Conservation (phyloP, 768 basidiomycete genomes). For the Omphalotus guepiniiformis region DNA sequence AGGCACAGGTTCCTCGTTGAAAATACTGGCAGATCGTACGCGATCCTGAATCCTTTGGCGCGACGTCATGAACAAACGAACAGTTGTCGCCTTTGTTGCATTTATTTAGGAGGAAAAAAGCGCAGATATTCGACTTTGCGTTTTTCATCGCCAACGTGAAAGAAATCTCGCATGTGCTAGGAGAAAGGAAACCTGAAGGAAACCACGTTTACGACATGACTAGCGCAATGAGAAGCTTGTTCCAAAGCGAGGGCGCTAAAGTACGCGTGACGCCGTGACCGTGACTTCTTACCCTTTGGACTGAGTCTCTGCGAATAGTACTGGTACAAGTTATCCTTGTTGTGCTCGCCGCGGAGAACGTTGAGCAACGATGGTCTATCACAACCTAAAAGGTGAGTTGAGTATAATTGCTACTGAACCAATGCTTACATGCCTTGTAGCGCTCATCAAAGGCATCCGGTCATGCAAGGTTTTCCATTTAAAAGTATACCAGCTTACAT, state of each 20-base stretch:
- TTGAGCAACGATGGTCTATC: slow-evolving; percentile 57
- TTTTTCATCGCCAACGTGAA: background rate
- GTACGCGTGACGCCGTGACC: background rate
- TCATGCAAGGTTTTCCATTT: slow-evolving; percentile 77
- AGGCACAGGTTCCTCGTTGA: slow-evolving; percentile 20
- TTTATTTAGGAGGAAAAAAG: slow-evolving; percentile 5
- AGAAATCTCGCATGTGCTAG: background rate
- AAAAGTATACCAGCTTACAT: slow-evolving; percentile 14
- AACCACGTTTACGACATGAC: background rate
- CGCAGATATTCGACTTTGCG: background rate
- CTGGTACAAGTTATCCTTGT: background rate
- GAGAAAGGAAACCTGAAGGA: background rate
- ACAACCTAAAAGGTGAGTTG: slow-evolving; percentile 77
- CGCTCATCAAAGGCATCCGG: slow-evolving; percentile 96
- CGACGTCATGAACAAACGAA: slow-evolving; percentile 4
- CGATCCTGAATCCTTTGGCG: background rate
- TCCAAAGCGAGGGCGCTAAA: background rate
- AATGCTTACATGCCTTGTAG: slow-evolving; percentile 38
- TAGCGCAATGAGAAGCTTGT: background rate
- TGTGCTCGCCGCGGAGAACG: slow-evolving; percentile 2
- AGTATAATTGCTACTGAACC: background rate
- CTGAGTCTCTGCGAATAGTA: background rate
- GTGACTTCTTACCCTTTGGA: background rate
- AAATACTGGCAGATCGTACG: slow-evolving; percentile 17
- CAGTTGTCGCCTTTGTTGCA: slow-evolving; percentile 7